These are phyloP conservation scores for Lactifluus pinguis DNA, from an alignment of 768 basidiomycete species.

Conservation along the genomic window DNA sequence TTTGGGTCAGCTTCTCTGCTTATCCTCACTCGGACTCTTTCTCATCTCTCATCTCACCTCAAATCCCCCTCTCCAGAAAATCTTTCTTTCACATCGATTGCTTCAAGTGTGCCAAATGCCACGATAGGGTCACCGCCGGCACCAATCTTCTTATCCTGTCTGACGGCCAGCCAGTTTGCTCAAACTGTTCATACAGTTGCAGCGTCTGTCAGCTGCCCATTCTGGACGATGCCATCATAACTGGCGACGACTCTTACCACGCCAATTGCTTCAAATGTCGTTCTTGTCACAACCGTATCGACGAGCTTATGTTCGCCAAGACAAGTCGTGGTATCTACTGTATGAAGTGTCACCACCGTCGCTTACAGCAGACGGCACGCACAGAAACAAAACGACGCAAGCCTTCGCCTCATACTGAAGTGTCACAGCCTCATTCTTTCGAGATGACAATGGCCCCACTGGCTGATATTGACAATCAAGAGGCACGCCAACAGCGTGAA, in stretches of 20 bases:
- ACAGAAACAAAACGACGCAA: constrained; percentile 65
- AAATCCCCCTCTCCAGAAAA: constrained; percentile 41
- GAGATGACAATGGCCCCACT: background rate
- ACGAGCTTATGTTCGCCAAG: constrained; percentile 97
- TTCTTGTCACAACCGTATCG: constrained; percentile 88
- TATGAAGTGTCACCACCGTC: constrained; percentile 98
- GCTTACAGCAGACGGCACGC: constrained; percentile 85
- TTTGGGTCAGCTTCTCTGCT: constrained; percentile 57
- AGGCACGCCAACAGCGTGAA: background rate
- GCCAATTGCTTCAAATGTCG: constrained; percentile 98
- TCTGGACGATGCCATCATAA: constrained; percentile 98
- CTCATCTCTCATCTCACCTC: background rate
- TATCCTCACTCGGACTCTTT: background rate
- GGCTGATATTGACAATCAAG: background rate
- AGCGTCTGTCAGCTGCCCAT: constrained; percentile 96
- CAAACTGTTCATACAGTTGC: constrained; percentile 91
- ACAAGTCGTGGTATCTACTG: constrained; percentile 98
- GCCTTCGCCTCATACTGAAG: background rate
- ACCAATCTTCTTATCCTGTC: constrained; percentile 95
- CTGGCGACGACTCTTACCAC: constrained; percentile 97
- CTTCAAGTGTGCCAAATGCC: constrained; percentile 96
- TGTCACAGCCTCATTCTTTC: background rate
- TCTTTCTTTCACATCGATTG: constrained; percentile 93
- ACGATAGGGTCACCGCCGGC: constrained; percentile 86
- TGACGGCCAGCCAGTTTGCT: constrained; percentile 95